Evolutionary conservation across 352 stramenopile genomes (phyloP).

Genomic region (Saprolegnia diclina): DNA sequence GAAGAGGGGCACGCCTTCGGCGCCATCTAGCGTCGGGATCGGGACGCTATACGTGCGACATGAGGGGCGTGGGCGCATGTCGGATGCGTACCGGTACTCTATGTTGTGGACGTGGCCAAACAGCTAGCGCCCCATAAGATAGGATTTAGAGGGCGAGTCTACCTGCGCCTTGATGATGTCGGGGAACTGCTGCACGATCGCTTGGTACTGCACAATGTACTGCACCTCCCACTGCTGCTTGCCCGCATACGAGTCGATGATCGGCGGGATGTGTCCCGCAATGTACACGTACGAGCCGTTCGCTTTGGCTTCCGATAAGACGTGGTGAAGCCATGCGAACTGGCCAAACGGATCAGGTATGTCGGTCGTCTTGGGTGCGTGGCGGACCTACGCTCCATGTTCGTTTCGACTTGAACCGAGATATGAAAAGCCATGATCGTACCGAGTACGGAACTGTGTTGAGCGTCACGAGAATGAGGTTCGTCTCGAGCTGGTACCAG

Average conservation of each 20-base stretch:
- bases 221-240: slow-evolving; percentile 76
- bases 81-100: slow-evolving; percentile 62
- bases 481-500: slow-evolving; percentile 54
- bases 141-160: slow-evolving; percentile 1
- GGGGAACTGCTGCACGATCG: slow-evolving; percentile 53
- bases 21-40: slow-evolving; percentile 12
- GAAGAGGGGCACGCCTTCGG: slow-evolving; percentile 63
- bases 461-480: slow-evolving; percentile 59
- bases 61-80: background rate
- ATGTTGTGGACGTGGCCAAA: slow-evolving; percentile 91
- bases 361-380: slow-evolving; percentile 62
- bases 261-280: slow-evolving; percentile 85
- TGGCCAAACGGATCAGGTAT: slow-evolving; percentile 83
- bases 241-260: slow-evolving; percentile 81
- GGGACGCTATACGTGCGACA: slow-evolving; percentile 1
- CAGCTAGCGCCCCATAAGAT: slow-evolving; percentile 36
- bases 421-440: slow-evolving; percentile 13
- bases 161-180: slow-evolving; percentile 67
- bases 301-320: slow-evolving; percentile 44
- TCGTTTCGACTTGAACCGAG: no score
- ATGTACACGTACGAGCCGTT: slow-evolving; percentile 70
- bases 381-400: slow-evolving; percentile 46
- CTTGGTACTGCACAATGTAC: slow-evolving; percentile 81
- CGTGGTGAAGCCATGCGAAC: slow-evolving; percentile 83
- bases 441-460: slow-evolving; percentile 83